Evolutionary conservation across 805 yeast species (phyloP).

Genomic region (Myxozyma neotropica): DNA sequence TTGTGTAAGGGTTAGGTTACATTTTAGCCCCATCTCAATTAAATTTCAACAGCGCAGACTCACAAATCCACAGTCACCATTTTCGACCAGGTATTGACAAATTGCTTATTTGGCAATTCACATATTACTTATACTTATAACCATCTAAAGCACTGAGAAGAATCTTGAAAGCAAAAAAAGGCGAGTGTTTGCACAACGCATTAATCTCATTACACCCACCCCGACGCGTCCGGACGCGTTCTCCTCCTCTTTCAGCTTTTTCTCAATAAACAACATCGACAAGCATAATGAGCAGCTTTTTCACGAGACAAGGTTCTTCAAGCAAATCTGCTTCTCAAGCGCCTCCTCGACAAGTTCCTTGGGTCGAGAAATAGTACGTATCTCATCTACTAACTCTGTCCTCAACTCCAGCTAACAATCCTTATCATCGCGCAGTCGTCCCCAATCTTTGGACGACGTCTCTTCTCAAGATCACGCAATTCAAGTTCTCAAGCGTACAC

Average conservation of each 20-base stretch:
- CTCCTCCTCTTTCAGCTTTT: neutral
- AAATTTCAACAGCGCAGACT: too few species aligned
- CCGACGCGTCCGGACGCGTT: constrained; percentile 12
- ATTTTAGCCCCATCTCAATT: too few species aligned
- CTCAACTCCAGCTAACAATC: constrained; percentile 7
- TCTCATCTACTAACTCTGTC: neutral
- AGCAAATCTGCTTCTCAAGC: neutral
- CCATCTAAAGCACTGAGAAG: too few species aligned
- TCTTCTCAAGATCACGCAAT: constrained; percentile 92
- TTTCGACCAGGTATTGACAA: too few species aligned
- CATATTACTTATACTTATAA: too few species aligned
- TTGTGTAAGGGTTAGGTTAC: too few species aligned
- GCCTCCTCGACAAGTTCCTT: constrained; percentile 51
- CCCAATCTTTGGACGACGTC: constrained; percentile 80
- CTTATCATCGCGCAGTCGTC: constrained; percentile 61
- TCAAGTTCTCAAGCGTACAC: constrained; percentile 73
- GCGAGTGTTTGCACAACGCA: too few species aligned
- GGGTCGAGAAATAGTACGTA: constrained; percentile 84
- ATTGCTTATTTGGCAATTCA: too few species aligned
- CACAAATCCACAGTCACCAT: too few species aligned
- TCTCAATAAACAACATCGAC: neutral
- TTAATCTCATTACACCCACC: neutral
- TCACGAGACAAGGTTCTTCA: constrained; percentile 9
- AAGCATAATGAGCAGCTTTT: neutral
- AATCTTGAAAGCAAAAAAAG: too few species aligned